Evolutionary conservation across 441 rosid genomes (phyloP).

Genomic region (Theobroma grandiflorum): DNA sequence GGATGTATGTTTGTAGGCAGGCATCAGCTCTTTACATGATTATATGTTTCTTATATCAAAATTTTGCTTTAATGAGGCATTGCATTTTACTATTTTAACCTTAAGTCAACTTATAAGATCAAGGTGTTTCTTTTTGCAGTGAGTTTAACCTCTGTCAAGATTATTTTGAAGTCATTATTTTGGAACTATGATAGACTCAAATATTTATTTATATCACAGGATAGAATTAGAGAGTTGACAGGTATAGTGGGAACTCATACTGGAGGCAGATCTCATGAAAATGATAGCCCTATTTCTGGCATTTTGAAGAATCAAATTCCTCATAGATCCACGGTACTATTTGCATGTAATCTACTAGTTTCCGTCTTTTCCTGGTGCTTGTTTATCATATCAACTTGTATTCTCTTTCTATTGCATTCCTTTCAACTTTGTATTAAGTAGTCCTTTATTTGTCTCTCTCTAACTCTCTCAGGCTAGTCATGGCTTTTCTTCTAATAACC

Average conservation of each 20-base stretch:
- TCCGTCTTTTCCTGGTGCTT: constrained; percentile 23
- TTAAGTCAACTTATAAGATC: constrained; percentile 15
- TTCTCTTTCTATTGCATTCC: neutral
- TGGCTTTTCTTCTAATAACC: constrained; percentile 40
- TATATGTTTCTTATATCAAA: constrained; percentile 16
- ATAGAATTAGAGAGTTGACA: constrained; percentile 69
- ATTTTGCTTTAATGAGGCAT: neutral
- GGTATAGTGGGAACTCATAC: constrained; percentile 47
- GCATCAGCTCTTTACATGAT: neutral
- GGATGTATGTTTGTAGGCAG: neutral
- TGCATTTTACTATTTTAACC: neutral
- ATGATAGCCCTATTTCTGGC: constrained; percentile 36
- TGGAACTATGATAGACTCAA: constrained; percentile 16
- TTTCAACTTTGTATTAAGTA: neutral
- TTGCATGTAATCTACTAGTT: constrained; percentile 50
- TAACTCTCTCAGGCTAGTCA: constrained; percentile 41
- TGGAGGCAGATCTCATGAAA: constrained; percentile 50
- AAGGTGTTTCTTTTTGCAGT: constrained; percentile 13
- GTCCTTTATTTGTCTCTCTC: constrained; percentile 15
- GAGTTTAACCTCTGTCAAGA: constrained; percentile 14
- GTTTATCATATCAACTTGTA: constrained; percentile 22
- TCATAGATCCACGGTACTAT: constrained; percentile 56
- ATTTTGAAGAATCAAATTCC: constrained; percentile 43
- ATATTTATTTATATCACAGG: constrained; percentile 53
- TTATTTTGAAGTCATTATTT: constrained; percentile 11